Percentiles rank a stretch among this genome's conserved stretches.
These are phyloP conservation scores for Athelia sp. DNA, from an alignment of 1,284 basidiomycete genomes.

Conservation along the genomic window DNA sequence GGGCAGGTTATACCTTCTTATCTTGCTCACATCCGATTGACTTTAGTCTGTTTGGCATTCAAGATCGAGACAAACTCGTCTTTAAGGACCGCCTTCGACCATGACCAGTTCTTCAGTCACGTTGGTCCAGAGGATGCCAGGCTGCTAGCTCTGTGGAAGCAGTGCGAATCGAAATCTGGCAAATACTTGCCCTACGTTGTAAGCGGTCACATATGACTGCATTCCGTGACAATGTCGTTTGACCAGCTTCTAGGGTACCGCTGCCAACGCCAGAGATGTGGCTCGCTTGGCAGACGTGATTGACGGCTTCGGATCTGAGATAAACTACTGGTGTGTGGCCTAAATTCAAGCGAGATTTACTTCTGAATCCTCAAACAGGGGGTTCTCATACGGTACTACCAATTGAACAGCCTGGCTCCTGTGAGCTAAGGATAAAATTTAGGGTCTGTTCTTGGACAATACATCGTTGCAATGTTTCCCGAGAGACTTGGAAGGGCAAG, in stretches of 20 bases:
- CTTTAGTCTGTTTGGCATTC: neutral
- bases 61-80: constrained; percentile 2
- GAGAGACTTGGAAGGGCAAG: neutral
- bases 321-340: neutral
- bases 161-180: neutral
- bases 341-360: too few species aligned
- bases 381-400: neutral
- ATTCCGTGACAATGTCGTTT: neutral
- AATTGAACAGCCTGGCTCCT: neutral
- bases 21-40: neutral
- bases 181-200: neutral
- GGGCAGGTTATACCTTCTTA: neutral
- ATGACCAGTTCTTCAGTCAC: neutral
- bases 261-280: constrained; percentile 1
- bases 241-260: neutral
- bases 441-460: constrained; percentile 2
- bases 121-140: neutral
- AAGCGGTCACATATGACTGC: too few species aligned
- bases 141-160: neutral
- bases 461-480: neutral
- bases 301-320: constrained; percentile 1
- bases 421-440: neutral
- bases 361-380: neutral
- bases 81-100: neutral
- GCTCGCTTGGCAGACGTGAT: neutral